These are phyloP conservation scores for Zelopaecilomyces penicillatus DNA, from an alignment of 2,329 filamentous ascomycete species.

Conservation along the genomic window DNA sequence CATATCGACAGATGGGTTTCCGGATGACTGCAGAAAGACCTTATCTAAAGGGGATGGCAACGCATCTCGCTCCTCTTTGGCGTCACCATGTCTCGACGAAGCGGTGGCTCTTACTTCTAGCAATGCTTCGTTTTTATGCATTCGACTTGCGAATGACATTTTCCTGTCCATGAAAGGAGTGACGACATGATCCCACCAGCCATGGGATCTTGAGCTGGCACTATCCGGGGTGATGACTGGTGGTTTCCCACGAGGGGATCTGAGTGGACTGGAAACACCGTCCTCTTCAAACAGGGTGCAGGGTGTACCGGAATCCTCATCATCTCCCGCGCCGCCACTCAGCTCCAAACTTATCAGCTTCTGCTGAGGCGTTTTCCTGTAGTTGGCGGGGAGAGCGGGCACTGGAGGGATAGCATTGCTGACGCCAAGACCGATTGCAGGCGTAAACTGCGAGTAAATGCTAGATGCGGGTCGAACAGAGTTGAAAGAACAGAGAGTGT, in stretches of 20 bases:
- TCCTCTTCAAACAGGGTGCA: conserved; percentile 67
- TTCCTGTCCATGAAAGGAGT: conserved; percentile 54
- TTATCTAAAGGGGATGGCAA: too few species aligned
- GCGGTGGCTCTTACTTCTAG: conserved; percentile 21
- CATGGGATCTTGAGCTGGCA: conserved; percentile 51
- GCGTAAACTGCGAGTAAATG: conserved; percentile 51
- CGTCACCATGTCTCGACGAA: conserved; percentile 27
- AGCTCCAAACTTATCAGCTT: conserved; percentile 29
- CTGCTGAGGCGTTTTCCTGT: conserved; percentile 26
- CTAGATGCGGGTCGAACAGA: conserved; percentile 44
- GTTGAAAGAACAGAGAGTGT: conserved; percentile 35
- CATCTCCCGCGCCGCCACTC: conserved; percentile 24
- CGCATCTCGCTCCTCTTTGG: conserved; percentile 3
- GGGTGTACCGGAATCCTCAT: conserved; percentile 48
- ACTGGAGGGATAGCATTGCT: conserved; percentile 46
- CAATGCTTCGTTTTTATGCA: conserved; percentile 23
- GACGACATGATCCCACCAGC: conserved; percentile 72
- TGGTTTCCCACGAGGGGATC: conserved; percentile 30
- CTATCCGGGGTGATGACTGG: conserved; percentile 34
- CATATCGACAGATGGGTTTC: too few species aligned
- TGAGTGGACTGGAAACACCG: conserved; percentile 34
- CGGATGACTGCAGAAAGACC: too few species aligned
- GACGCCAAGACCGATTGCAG: conserved; percentile 13
- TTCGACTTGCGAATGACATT: conserved; percentile 34
- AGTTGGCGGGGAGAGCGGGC: conserved; percentile 44